Evolutionary conservation across 1,284 basidiomycete species (phyloP), one percentile per base, ranked within the genome.

Genomic region (Austroboletus rostrupii): DNA sequence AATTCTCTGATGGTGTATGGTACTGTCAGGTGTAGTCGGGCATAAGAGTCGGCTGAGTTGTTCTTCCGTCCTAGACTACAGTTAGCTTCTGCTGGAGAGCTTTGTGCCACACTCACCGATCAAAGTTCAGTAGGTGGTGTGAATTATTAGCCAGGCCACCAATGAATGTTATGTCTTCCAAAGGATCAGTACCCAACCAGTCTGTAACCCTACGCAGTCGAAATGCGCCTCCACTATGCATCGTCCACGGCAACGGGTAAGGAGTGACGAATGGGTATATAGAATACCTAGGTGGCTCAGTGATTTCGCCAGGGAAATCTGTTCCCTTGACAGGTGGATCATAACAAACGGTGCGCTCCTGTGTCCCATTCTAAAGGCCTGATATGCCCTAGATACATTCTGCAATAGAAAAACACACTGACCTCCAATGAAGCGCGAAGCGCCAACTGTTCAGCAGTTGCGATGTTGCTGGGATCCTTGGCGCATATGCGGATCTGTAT

Each of bases 201-300:
- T 83, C 77, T 16, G 74, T 75, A 20, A 87, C 77, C 46, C 75
- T 75, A 42, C 84, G 76, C 32, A 85, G 61, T 45, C 87, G 74
- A 58, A 84, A 85, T 31, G 75, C 68, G 45, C 72, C 70, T 21
- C 70, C 69, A 3, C 70, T 59, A 38, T 67, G 69, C 53, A 75
- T 67, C 28, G 69, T 74, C 73, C 78, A 80, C 10, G 78, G 75
- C 28, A 78, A 60, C 12, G 74, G 58, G 14, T 72, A 74, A 20
- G 77, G 70, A 3, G 78, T 69, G 9, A 79, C 57, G 59, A 86
- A 86, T 1, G 85, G 87, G 63, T 82, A 88, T 32, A 86, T 53
- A 8, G 81, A 75, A 61, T 86, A 86, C 26, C 61, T 61, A 32
- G 61, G 56, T 11, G 70, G 64, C 28, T 62, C 53, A 20, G 62